These are phyloP conservation scores for Neckera pumila DNA, from an alignment of 225 moss, liverwort and hornwort genomes.

Conservation along the genomic window DNA sequence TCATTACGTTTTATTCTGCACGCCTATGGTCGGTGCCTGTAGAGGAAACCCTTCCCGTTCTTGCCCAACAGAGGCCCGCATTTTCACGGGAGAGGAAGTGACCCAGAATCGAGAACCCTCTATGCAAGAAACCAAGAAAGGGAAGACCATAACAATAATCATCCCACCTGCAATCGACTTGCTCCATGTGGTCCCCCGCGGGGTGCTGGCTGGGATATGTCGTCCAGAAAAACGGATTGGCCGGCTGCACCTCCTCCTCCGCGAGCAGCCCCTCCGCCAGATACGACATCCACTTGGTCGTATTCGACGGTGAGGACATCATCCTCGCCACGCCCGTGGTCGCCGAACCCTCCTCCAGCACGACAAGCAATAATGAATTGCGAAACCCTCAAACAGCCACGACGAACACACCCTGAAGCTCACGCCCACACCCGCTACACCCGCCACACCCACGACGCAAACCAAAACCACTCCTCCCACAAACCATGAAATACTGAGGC, in stretches of 20 bases:
- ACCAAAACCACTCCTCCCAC: not conserved
- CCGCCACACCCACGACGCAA: not conserved
- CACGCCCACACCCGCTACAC: not conserved
- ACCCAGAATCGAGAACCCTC: not conserved
- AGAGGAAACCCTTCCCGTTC: not conserved
- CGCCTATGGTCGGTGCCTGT: not conserved
- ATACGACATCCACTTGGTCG: slow-evolving; percentile 94
- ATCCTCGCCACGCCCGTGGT: slow-evolving; percentile 4
- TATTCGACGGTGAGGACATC: slow-evolving; percentile 83
- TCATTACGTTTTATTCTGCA: not conserved
- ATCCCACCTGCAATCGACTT: slow-evolving; percentile 53
- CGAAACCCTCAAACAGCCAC: not conserved
- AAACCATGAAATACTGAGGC: not conserved
- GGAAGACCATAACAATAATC: not conserved
- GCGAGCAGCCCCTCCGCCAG: slow-evolving; percentile 65
- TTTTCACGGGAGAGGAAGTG: not conserved
- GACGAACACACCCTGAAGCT: not conserved
- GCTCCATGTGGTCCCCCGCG: slow-evolving; percentile 20
- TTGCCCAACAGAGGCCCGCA: not conserved
- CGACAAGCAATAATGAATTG: not conserved
- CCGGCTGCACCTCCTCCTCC: slow-evolving; percentile 69
- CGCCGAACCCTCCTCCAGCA: slow-evolving; percentile 13
- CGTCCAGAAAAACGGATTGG: slow-evolving; percentile 63
- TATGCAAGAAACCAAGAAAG: not conserved
- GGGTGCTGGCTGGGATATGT: slow-evolving; percentile 11